These are phyloP conservation scores for Ocimum tenuiflorum DNA, from an alignment of 257 asterid genomes.

Conservation along the genomic window DNA sequence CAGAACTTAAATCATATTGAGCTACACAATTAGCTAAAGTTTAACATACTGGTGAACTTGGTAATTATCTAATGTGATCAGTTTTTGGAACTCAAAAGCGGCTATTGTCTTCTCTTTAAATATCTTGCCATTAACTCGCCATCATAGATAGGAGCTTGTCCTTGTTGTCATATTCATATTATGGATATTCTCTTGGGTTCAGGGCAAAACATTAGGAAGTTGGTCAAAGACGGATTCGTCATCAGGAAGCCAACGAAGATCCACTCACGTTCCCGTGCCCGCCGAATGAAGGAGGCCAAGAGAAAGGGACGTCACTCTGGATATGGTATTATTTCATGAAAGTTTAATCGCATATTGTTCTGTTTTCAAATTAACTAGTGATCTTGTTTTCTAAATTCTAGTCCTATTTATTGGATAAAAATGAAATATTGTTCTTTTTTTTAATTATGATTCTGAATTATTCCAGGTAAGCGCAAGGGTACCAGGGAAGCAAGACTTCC, in stretches of 20 bases:
- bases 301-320: slow-evolving; percentile 97
- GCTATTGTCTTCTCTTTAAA: too few relatives aligned
- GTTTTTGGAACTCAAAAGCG: too few relatives aligned
- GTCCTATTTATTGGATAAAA: too few relatives aligned
- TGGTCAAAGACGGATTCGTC: slow-evolving; percentile 90
- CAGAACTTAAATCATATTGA: too few relatives aligned
- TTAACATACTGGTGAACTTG: too few relatives aligned
- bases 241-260: slow-evolving; percentile 96
- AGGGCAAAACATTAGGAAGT: slow-evolving; percentile 82
- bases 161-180: too few relatives aligned
- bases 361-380: too few relatives aligned
- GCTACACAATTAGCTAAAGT: too few relatives aligned
- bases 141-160: too few relatives aligned
- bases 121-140: too few relatives aligned
- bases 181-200: not conserved
- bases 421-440: not conserved
- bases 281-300: slow-evolving; percentile 91
- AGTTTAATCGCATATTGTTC: not conserved
- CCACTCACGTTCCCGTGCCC: slow-evolving; percentile 90
- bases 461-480: slow-evolving; percentile 94
- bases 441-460: not conserved
- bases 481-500: slow-evolving; percentile 97
- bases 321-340: slow-evolving; percentile 45
- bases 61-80: too few relatives aligned
- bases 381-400: too few relatives aligned